Base-by-base conservation (phyloP, 2,329 filamentous ascomycete species). In the Fusarium sp. region DNA sequence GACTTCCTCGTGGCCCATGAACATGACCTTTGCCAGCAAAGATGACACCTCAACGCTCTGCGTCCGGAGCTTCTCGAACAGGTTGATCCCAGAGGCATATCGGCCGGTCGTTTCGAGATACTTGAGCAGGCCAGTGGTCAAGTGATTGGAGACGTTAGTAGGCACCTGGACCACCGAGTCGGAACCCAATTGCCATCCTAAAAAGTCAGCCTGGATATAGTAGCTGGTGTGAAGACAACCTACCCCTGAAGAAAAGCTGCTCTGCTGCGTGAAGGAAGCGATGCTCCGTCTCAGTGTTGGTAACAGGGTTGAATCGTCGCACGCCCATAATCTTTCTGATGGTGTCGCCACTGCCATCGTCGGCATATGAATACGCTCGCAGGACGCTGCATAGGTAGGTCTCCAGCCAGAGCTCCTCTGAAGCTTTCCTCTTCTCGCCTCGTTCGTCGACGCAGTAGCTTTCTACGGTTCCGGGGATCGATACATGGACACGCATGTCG, bases 241-340 rank as follows among this genome's bases (percentile, higher is more conserved):
- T 77, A 92, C 93, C 94, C 78, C 91, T 88, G 79, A 98, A 98
- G 78, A 99, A 99, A 29, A 99, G 83, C 71, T 91, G 90, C 78
- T 99, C 95, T 10, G 95, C 95, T 19, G 95, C 92, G 72, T 96
- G 91, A 38, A 99, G 82, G 75, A 99, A 99, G 65, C 92, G 92
- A 74, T 99, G 95, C 77, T 99, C 95, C 59, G 92, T 93, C 76
- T 99, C 95, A n/a, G 95, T 98, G 76, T 91, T 98, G 43, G 93
- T 97, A 60, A 99, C 92, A 1, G 95, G 95, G 74, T 99, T 99
- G 83, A 99, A 98, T 63, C 95, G 87, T 69, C 95, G 86, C 46
- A 98, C 93, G n/a, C 94, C 95, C 74, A 98, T 91, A 58, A 99
- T 97, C 80, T 95, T 96, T 77, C 95, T 91, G 74, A 98, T 97